These are phyloP conservation scores for Periconia sp. DNA, from an alignment of 2,329 filamentous ascomycete species.

Conservation along the genomic window DNA sequence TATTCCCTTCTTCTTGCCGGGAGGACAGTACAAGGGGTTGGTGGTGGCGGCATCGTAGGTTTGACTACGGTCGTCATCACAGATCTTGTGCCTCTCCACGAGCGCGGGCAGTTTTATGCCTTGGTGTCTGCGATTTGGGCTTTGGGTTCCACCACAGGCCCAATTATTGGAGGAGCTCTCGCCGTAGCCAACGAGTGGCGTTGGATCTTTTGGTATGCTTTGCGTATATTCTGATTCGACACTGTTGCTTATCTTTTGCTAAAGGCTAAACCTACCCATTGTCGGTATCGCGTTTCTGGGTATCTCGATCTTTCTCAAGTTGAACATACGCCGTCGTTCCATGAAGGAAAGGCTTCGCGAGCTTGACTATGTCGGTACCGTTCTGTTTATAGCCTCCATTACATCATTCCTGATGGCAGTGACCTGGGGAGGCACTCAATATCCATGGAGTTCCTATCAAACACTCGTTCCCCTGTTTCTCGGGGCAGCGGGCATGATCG, in stretches of 20 bases:
- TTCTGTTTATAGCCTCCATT: slow-evolving; percentile 29
- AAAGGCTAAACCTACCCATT: slow-evolving; percentile 58
- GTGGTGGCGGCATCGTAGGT: too few species aligned
- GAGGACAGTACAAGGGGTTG: too few species aligned
- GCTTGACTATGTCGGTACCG: slow-evolving; percentile 46
- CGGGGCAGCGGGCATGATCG: slow-evolving; percentile 48
- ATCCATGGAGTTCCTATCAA: slow-evolving; percentile 58
- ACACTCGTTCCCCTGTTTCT: slow-evolving; percentile 60
- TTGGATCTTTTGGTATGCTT: slow-evolving; percentile 64
- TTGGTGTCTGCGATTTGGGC: slow-evolving; percentile 12
- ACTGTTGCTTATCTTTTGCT: too few species aligned
- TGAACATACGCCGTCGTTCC: slow-evolving; percentile 25
- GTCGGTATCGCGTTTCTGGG: slow-evolving; percentile 62
- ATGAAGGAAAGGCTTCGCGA: slow-evolving; percentile 11
- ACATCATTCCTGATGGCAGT: slow-evolving; percentile 66
- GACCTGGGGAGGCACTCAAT: slow-evolving; percentile 62
- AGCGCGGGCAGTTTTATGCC: too few species aligned
- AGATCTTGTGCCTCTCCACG: too few species aligned
- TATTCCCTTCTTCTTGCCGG: too few species aligned
- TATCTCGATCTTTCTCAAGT: slow-evolving; percentile 64
- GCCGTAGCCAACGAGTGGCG: slow-evolving; percentile 71
- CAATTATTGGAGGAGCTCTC: slow-evolving; percentile 70
- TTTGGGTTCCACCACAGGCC: slow-evolving; percentile 46
- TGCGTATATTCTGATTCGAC: too few species aligned
- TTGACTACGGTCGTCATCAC: too few species aligned